phyloP scores from a whole-genome alignment of 371 early-diverging fungal genomes.

The Nematocida major region DNA sequence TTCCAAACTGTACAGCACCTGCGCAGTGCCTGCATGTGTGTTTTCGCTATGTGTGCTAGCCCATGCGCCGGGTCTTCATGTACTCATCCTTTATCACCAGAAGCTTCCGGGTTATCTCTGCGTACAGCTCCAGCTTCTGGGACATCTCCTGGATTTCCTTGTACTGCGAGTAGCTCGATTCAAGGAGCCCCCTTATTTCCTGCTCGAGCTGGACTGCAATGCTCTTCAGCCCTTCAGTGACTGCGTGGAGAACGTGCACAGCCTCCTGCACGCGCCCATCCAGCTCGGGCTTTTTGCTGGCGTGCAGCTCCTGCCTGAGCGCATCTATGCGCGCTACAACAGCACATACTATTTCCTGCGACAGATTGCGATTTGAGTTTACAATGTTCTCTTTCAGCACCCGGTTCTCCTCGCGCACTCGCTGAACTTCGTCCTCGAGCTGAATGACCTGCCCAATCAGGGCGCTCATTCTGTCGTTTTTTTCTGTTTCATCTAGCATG shows the following conservation, averaged over 20 bases:
- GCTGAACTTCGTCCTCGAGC: background rate
- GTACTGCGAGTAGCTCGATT: background rate
- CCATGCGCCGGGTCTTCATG: background rate
- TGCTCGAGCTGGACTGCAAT: background rate
- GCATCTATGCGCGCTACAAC: background rate
- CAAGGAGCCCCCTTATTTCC: background rate
- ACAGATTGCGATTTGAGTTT: background rate
- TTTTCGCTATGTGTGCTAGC: too few species aligned
- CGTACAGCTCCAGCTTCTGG: constrained; percentile 6
- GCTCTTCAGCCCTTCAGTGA: background rate
- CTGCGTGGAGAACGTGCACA: background rate
- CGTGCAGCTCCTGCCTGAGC: background rate
- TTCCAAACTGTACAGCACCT: too few species aligned
- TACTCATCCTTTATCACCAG: constrained; percentile 9
- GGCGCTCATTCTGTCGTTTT: background rate
- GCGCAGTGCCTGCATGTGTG: too few species aligned
- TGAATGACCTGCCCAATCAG: background rate
- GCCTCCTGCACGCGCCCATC: background rate
- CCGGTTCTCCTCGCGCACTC: background rate
- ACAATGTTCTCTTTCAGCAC: background rate
- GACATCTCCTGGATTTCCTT: background rate
- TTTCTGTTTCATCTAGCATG: background rate
- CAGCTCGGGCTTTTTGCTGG: background rate
- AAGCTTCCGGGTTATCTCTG: background rate
- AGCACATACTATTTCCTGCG: background rate